These are phyloP conservation scores for Symbiotaphrina buchneri DNA, from an alignment of 495 filamentous ascomycete species.

Conservation along the genomic window DNA sequence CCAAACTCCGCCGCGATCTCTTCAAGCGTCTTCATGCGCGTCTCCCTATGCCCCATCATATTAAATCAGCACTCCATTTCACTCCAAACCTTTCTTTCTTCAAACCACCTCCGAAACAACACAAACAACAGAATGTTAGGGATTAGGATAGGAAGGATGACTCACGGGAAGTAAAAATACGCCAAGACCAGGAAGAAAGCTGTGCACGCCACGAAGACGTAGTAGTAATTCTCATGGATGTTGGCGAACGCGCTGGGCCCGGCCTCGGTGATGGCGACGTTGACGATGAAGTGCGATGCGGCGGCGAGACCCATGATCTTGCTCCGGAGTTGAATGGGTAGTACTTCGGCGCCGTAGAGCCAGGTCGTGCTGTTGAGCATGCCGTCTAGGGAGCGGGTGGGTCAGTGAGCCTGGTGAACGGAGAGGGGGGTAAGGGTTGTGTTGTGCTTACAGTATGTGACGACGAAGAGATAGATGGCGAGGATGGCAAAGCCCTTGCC, in stretches of 20 bases:
- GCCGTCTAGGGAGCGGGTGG: too few relatives aligned
- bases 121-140: too few relatives aligned
- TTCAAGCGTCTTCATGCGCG: slow-evolving; percentile 30
- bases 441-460: slow-evolving; percentile 26
- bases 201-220: slow-evolving; percentile 30
- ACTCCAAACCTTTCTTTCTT: too few relatives aligned
- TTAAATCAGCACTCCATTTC: too few relatives aligned
- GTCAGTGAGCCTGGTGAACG: too few relatives aligned
- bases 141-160: slow-evolving; percentile 6
- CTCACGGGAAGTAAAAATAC: slow-evolving; percentile 30
- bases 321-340: slow-evolving; percentile 30
- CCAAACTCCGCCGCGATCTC: slow-evolving; percentile 34
- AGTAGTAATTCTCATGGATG: slow-evolving; percentile 36
- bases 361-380: slow-evolving; percentile 37
- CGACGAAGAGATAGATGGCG: slow-evolving; percentile 34
- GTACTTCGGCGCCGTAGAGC: slow-evolving; percentile 35
- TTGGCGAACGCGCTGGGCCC: slow-evolving; percentile 33
- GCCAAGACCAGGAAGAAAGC: slow-evolving; percentile 24
- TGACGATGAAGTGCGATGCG: slow-evolving; percentile 32
- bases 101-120: too few relatives aligned
- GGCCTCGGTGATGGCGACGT: slow-evolving; percentile 32
- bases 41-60: slow-evolving; percentile 25
- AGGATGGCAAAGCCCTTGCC: slow-evolving; percentile 38
- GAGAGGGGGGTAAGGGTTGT: too few relatives aligned
- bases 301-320: slow-evolving; percentile 36